Evolutionary conservation across 225 moss, liverwort and hornwort species (phyloP), one percentile per base, ranked within the genome.

Genomic region (Anthoceros angustus): DNA sequence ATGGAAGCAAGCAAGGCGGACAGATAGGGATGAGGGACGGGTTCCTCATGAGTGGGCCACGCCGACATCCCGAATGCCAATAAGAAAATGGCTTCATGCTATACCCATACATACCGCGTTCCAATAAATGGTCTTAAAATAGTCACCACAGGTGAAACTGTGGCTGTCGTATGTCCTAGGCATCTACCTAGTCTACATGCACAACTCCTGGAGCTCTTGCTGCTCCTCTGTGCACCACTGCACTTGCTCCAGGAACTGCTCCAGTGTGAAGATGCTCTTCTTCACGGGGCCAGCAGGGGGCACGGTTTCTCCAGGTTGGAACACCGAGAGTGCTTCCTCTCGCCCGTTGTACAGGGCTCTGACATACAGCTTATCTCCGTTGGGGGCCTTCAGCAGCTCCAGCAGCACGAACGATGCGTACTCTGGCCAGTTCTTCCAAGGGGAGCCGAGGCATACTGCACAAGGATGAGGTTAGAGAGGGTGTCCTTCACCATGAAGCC

Each of bases 391-490:
- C 68, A 49, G 40, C 32, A 15, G 16, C 68, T 61, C 68, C 39
- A 68, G 10, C 32, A 38, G 21, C 11, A 68, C 39, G 38, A 40
- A 68, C 26, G 68, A 49, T 10, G 12, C 39, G 39, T 68, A 68
- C 15, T 26, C 48, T 61, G 68, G 61, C 68, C 68, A 68, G 6
- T 11, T 25, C 41, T 32, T 32, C 68, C 68, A 68, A 14, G 9
- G 32, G 6, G 48, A 49, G 16, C 68, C 50, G 24, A 68, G 41
- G 7, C 50, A 49, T 9, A 39, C 55, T 68, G 68, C 39, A 64
- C 63, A 7, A 11, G 55, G 18, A 55, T 18, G 18, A 23, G 23
- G 55, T 55, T 55, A 55, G 4, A 0, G n/a, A 9, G 55, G 12
- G 12, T 16, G 12, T 46, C 2, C 12, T 16, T 46, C 16, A 46